Evolutionary conservation across 345 rosid species (phyloP).

Genomic region (Mallotus nudiflorus): DNA sequence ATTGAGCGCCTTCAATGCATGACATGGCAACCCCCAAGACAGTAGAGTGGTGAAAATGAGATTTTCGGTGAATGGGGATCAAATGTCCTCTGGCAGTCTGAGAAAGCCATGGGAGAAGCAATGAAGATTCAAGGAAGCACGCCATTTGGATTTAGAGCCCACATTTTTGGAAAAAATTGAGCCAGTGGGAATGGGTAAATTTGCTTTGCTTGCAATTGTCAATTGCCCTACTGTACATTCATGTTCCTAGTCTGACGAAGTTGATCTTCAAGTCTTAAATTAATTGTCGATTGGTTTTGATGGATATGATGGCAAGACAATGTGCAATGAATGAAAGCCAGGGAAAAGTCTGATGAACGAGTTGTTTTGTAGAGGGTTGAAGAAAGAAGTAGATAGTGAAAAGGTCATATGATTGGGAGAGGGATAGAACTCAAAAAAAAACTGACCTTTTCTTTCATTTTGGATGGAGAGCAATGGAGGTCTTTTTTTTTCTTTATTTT

Average conservation of each 20-base stretch:
- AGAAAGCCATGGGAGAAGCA: slow-evolving; percentile 9
- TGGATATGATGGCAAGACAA: slow-evolving; percentile 29
- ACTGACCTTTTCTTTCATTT: slow-evolving; percentile 3
- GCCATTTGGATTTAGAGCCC: slow-evolving; percentile 5
- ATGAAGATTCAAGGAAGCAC: slow-evolving; percentile 3
- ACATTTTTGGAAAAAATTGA: slow-evolving; percentile 30
- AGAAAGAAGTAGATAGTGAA: neutral
- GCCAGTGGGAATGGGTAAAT: slow-evolving; percentile 17
- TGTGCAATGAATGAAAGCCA: slow-evolving; percentile 5
- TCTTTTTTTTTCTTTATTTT: neutral
- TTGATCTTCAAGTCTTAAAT: slow-evolving; percentile 24
- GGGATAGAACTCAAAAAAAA: neutral
- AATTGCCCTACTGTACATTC: slow-evolving; percentile 25
- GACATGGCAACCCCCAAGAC: slow-evolving; percentile 5
- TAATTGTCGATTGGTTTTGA: slow-evolving; percentile 26
- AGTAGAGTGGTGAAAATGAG: neutral
- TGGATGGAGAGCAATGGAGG: slow-evolving; percentile 18
- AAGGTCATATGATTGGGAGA: no score
- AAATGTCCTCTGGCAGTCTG: slow-evolving; percentile 21
- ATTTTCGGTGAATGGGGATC: slow-evolving; percentile 21
- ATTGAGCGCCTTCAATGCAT: slow-evolving; percentile 30
- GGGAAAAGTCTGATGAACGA: neutral
- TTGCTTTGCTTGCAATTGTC: slow-evolving; percentile 26
- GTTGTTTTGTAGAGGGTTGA: slow-evolving; percentile 12
- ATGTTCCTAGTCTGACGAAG: slow-evolving; percentile 38